These are phyloP conservation scores for Arachnomyces sp. DNA, from an alignment of 2,329 filamentous ascomycete genomes.

Conservation along the genomic window DNA sequence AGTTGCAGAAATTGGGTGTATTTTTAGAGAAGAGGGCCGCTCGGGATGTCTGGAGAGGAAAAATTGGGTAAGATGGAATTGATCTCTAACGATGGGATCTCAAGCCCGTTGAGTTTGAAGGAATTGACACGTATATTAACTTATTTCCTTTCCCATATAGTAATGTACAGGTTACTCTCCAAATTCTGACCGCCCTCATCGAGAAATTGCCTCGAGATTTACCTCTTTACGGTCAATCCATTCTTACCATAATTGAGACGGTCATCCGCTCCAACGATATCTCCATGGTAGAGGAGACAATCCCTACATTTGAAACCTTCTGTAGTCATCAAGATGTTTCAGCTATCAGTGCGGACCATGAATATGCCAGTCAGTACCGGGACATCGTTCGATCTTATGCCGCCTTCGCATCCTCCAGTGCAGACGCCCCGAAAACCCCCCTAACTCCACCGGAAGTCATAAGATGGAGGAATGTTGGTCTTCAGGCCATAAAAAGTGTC, in stretches of 20 bases:
- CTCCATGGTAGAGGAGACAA: slow-evolving; percentile 83
- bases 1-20: slow-evolving; percentile 89
- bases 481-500: slow-evolving; percentile 73
- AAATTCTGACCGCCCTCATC: slow-evolving; percentile 84
- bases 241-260: slow-evolving; percentile 75
- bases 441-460: slow-evolving; percentile 67
- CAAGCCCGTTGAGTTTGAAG: no score
- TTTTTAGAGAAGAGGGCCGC: slow-evolving; percentile 93
- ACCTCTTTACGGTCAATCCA: slow-evolving; percentile 75
- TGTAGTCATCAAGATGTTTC: slow-evolving; percentile 83
- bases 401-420: slow-evolving; percentile 55
- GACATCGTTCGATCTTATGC: slow-evolving; percentile 74
- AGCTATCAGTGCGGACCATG: slow-evolving; percentile 75
- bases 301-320: slow-evolving; percentile 79
- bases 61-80: slow-evolving; percentile 67
- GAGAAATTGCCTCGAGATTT: slow-evolving; percentile 89
- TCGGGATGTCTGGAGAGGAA: slow-evolving; percentile 79
- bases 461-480: slow-evolving; percentile 66
- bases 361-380: slow-evolving; percentile 75
- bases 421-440: slow-evolving; percentile 36
- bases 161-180: slow-evolving; percentile 89
- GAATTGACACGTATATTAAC: neutral
- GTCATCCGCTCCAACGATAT: slow-evolving; percentile 82
- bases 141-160: slow-evolving; percentile 38
- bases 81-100: slow-evolving; percentile 1